These are phyloP conservation scores for Neoboletus brunneissimus DNA, from an alignment of 768 basidiomycete species.

Conservation along the genomic window DNA sequence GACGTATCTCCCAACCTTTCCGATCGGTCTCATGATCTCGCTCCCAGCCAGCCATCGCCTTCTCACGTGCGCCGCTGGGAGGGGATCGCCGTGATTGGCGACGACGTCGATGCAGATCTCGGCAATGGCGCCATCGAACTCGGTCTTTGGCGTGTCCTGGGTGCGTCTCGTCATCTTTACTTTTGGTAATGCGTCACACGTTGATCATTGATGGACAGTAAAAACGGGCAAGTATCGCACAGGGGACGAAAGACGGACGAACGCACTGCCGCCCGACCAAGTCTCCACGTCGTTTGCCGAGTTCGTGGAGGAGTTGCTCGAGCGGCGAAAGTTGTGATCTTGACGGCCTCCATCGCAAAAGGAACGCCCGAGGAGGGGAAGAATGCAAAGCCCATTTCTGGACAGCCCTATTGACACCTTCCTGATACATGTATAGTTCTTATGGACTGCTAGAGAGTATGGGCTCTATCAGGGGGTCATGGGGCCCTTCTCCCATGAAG, in stretches of 20 bases:
- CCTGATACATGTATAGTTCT: neutral
- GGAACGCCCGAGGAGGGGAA: neutral
- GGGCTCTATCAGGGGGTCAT: neutral
- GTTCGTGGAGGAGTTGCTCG: constrained; percentile 49
- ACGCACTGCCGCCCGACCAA: constrained; percentile 47
- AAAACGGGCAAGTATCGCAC: constrained; percentile 67
- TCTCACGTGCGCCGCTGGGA: neutral
- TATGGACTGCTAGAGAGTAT: neutral
- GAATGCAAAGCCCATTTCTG: neutral
- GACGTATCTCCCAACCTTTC: neutral
- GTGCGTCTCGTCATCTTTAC: constrained; percentile 34
- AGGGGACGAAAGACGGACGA: constrained; percentile 50
- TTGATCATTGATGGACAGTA: constrained; percentile 35
- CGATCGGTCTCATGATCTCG: neutral
- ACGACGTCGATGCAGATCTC: constrained; percentile 64
- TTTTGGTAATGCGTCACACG: too few relatives aligned
- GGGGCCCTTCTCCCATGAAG: neutral
- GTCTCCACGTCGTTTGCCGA: constrained; percentile 51
- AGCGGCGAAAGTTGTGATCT: neutral
- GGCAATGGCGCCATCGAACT: constrained; percentile 60
- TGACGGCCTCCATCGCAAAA: neutral
- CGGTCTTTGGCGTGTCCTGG: constrained; percentile 60
- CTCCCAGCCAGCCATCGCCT: too few relatives aligned
- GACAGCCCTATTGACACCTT: neutral
- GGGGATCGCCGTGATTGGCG: constrained; percentile 55